Conservation (phyloP, 345 rosid species). For the Citrus reticulata region DNA sequence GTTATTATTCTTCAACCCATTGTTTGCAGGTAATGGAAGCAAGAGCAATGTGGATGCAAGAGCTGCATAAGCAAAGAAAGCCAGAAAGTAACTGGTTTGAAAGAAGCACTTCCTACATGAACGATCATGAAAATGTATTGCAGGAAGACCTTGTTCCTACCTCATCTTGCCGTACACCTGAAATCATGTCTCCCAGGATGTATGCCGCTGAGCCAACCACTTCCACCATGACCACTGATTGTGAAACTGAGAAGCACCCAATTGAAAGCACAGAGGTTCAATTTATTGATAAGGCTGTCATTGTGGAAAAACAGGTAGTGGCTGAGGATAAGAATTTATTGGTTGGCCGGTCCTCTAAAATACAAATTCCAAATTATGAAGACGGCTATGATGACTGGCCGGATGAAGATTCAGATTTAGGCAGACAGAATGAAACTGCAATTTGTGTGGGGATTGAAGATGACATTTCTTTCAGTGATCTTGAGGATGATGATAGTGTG, state of each 20-base stretch:
- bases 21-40: slow-evolving; percentile 69
- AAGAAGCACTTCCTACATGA: slow-evolving; percentile 29
- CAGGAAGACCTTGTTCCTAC: slow-evolving; percentile 28
- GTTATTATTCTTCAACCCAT: slow-evolving; percentile 5
- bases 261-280: slow-evolving; percentile 45
- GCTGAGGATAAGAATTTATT: slow-evolving; percentile 29
- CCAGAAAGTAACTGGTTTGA: slow-evolving; percentile 42
- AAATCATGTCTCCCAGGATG: slow-evolving; percentile 25
- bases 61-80: slow-evolving; percentile 59
- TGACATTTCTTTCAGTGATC: slow-evolving; percentile 92
- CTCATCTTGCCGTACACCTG: slow-evolving; percentile 26
- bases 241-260: slow-evolving; percentile 62
- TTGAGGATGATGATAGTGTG: slow-evolving; percentile 55
- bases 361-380: slow-evolving; percentile 43
- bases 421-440: slow-evolving; percentile 26
- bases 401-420: slow-evolving; percentile 59
- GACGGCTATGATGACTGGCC: slow-evolving; percentile 80
- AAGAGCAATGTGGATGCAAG: slow-evolving; percentile 73
- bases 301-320: slow-evolving; percentile 47
- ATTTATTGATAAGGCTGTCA: slow-evolving; percentile 57
- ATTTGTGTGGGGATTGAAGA: slow-evolving; percentile 56
- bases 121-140: slow-evolving; percentile 11
- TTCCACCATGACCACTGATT: slow-evolving; percentile 33
- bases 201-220: slow-evolving; percentile 29
- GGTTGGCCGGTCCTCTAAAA: slow-evolving; percentile 32